A percentile compares a stretch with the other conserved stretches of the same genome.
Evolutionary conservation across 495 filamentous ascomycete genomes (phyloP).

Genomic region (Hypoxylon intermedium): DNA sequence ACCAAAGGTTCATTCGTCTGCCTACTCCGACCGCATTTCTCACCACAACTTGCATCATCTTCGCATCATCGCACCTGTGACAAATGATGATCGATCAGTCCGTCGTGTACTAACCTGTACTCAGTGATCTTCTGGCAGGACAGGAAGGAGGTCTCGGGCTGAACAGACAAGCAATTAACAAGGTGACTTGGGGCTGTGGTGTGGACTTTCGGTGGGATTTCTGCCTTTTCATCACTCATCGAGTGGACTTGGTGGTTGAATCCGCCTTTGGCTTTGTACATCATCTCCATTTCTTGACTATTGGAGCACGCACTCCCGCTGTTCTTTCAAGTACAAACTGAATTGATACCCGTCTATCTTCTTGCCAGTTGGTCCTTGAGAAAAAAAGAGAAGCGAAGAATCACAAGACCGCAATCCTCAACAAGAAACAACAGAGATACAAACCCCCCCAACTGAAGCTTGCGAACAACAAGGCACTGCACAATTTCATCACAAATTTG

Average conservation of each 20-base stretch:
- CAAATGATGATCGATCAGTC: constrained; percentile 17
- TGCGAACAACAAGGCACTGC: constrained; percentile 26
- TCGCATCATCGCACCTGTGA: not conserved
- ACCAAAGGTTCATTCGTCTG: not conserved
- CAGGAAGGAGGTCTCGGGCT: constrained; percentile 43
- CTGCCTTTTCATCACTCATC: constrained; percentile 38
- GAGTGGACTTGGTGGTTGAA: constrained; percentile 41
- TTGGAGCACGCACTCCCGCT: constrained; percentile 44
- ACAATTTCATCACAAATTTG: constrained; percentile 28
- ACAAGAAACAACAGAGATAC: constrained; percentile 42
- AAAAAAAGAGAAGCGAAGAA: constrained; percentile 50
- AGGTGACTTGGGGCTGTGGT: constrained; percentile 35
- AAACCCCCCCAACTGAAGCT: constrained; percentile 34
- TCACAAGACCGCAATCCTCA: constrained; percentile 34
- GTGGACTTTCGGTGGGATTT: constrained; percentile 41
- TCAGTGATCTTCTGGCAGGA: constrained; percentile 36
- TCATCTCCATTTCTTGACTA: constrained; percentile 47
- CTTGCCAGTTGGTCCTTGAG: constrained; percentile 47
- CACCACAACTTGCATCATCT: not conserved
- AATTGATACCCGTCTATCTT: constrained; percentile 63
- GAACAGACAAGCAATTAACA: constrained; percentile 37
- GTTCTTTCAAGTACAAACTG: constrained; percentile 62
- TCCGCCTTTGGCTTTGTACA: constrained; percentile 53
- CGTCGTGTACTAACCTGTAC: constrained; percentile 28
- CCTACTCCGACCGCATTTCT: constrained; percentile 2